Conservation (phyloP, 2,329 filamentous ascomycete genomes). For the Fusarium dlaminii region DNA sequence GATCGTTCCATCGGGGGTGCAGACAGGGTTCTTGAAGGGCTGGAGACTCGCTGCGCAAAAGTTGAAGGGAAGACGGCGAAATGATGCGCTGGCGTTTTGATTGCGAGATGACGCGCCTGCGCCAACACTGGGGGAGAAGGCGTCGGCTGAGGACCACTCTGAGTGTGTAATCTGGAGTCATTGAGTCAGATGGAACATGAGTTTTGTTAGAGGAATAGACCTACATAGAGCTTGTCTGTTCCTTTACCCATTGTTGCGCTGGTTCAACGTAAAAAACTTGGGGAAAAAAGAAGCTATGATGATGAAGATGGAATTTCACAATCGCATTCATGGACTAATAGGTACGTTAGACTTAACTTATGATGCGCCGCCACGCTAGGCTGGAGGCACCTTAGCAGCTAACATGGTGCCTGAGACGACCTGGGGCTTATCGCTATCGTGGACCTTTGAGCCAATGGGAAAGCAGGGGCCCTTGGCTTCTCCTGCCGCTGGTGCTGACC, state of each 20-base stretch:
- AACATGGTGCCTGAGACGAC: conserved; percentile 23
- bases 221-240: conserved; percentile 58
- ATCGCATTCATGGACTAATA: neutral
- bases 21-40: conserved; percentile 94
- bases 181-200: neutral
- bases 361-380: conserved; percentile 28
- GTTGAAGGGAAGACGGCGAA: conserved; percentile 94
- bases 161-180: conserved; percentile 82
- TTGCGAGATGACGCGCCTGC: conserved; percentile 69
- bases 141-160: conserved; percentile 93
- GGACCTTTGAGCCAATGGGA: conserved; percentile 14
- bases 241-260: conserved; percentile 52
- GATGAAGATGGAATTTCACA: conserved; percentile 25
- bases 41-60: conserved; percentile 97
- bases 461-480: conserved; percentile 3
- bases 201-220: neutral
- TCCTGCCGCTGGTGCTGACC: conserved; percentile 34
- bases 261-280: neutral
- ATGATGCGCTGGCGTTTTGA: conserved; percentile 60
- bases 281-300: conserved; percentile 8
- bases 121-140: conserved; percentile 83
- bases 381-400: neutral
- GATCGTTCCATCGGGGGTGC: conserved; percentile 85
- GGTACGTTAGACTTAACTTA: neutral
- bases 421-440: conserved; percentile 35